Conservation (phyloP, 2,329 filamentous ascomycete genomes). For the Elsinoe perseae region DNA sequence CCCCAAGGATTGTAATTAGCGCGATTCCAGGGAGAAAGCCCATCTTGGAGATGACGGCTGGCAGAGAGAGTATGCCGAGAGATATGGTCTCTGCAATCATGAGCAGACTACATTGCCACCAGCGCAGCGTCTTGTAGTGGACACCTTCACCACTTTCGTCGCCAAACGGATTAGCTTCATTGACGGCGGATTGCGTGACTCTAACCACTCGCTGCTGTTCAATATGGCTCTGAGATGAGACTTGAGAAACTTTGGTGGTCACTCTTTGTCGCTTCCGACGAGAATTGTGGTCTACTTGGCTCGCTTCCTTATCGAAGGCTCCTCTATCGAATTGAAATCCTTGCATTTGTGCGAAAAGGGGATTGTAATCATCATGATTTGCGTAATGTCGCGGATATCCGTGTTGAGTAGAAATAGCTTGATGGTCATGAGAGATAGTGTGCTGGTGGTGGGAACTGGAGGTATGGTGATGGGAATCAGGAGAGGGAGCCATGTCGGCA, state of each 20-base stretch:
- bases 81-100: constrained; percentile 55
- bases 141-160: constrained; percentile 16
- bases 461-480: too few relatives aligned
- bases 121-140: constrained; percentile 33
- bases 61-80: constrained; percentile 49
- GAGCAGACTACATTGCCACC: constrained; percentile 26
- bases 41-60: constrained; percentile 44
- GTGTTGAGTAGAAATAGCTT: too few relatives aligned
- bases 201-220: background rate
- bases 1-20: constrained; percentile 46
- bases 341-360: too few relatives aligned
- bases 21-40: constrained; percentile 43
- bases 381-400: too few relatives aligned
- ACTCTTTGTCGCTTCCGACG: background rate
- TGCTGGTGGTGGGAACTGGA: too few relatives aligned
- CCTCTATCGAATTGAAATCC: too few relatives aligned
- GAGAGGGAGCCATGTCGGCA: too few relatives aligned
- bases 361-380: too few relatives aligned
- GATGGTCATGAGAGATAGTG: too few relatives aligned
- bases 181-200: background rate
- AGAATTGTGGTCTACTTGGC: background rate
- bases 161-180: constrained; percentile 18
- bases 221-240: background rate
- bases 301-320: background rate
- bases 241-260: background rate